Conservation (phyloP, 169 alveolate genomes). For the Babesia bovis region DNA sequence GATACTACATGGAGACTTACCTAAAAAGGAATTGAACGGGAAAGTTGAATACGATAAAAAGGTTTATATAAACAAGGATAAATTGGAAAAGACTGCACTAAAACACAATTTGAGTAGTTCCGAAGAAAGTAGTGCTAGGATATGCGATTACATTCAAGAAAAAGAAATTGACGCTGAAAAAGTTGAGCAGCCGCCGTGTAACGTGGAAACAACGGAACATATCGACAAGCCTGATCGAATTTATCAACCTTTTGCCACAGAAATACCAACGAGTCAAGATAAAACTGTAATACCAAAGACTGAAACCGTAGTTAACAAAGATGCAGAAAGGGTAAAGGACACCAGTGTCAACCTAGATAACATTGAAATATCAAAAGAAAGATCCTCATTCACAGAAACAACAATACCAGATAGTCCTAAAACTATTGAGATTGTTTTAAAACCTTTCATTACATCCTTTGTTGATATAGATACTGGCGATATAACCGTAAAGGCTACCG, state of each 20-base stretch:
- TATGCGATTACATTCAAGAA: not conserved
- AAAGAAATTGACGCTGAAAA: not conserved
- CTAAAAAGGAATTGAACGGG: not conserved
- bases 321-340: too few relatives aligned
- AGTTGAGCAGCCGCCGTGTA: too few relatives aligned
- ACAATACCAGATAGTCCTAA: too few relatives aligned
- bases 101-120: not conserved
- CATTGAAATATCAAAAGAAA: too few relatives aligned
- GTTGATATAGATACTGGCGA: constrained; percentile 12
- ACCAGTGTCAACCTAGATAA: too few relatives aligned
- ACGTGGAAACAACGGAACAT: too few relatives aligned
- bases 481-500: not conserved
- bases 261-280: too few relatives aligned
- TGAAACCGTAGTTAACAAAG: too few relatives aligned
- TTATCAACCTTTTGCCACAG: too few relatives aligned
- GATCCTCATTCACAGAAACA: too few relatives aligned
- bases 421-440: not conserved
- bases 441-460: not conserved
- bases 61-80: not conserved
- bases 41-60: not conserved
- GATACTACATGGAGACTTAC: not conserved
- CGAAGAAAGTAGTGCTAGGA: not conserved
- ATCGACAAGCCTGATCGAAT: too few relatives aligned
- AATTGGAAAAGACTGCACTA: not conserved
- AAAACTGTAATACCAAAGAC: too few relatives aligned